Conservation (phyloP, 306 rosid genomes). For the Glycine soja region DNA sequence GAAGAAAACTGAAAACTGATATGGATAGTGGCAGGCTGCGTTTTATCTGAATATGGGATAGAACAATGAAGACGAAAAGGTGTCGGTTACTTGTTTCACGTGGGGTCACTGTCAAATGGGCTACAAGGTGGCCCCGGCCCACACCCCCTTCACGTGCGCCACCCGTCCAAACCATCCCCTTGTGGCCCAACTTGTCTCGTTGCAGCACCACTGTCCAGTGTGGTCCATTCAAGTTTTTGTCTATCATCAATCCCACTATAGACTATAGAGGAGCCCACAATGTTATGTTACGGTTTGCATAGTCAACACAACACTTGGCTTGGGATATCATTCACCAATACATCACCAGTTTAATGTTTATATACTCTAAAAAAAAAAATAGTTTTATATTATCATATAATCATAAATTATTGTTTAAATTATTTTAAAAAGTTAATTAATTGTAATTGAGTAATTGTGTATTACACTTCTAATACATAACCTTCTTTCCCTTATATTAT, state of each 20-base stretch:
- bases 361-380: too few species aligned
- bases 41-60: constrained; percentile 11
- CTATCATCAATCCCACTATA: constrained; percentile 25
- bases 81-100: constrained; percentile 49
- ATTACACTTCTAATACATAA: too few species aligned
- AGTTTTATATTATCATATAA: too few species aligned
- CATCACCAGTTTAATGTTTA: too few species aligned
- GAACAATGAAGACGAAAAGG: constrained; percentile 24
- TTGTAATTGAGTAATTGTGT: too few species aligned
- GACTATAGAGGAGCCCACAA: constrained; percentile 16
- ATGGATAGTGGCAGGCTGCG: background rate
- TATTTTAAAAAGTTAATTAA: too few species aligned
- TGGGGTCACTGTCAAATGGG: constrained; percentile 53
- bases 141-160: constrained; percentile 60
- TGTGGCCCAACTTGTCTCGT: constrained; percentile 57
- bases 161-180: constrained; percentile 30
- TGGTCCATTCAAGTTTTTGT: constrained; percentile 60
- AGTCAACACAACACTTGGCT: constrained; percentile 32
- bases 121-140: constrained; percentile 50
- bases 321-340: too few species aligned
- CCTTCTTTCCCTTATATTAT: too few species aligned
- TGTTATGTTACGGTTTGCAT: background rate
- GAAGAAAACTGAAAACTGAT: constrained; percentile 32
- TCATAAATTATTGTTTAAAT: too few species aligned
- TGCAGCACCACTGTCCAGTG: constrained; percentile 40